A percentile compares a stretch with the other conserved stretches of the same genome.
Evolutionary conservation across 805 yeast species (phyloP).

Genomic region (Saccharomycopsis sp.): DNA sequence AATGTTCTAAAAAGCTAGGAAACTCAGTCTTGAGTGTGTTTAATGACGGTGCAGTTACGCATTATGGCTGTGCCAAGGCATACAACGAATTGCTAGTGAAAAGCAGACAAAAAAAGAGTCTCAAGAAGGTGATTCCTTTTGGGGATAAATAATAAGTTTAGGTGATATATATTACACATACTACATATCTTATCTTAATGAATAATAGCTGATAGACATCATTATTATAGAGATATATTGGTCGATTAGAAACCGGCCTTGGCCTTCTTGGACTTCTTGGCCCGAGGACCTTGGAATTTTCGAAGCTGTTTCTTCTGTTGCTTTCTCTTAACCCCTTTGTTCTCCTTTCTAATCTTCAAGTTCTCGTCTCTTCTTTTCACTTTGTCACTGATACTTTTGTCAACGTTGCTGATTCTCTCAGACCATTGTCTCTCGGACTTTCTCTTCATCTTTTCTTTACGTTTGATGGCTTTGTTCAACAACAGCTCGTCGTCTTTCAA

Average conservation of each 20-base stretch:
- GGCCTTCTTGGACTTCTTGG: conserved; percentile 18
- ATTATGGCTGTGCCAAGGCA: conserved; percentile 31
- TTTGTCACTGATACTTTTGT: conserved; percentile 65
- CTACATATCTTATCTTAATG: too few species aligned
- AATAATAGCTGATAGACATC: too few species aligned
- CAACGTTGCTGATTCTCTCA: conserved; percentile 78
- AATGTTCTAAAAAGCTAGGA: conserved; percentile 34
- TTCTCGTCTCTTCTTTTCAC: conserved; percentile 90
- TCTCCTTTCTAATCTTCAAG: conserved; percentile 74
- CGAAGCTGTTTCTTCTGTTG: conserved; percentile 62
- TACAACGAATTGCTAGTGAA: background rate
- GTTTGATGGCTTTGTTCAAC: conserved; percentile 76
- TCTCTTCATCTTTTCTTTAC: conserved; percentile 75
- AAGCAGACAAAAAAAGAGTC: background rate
- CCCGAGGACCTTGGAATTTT: conserved; percentile 35
- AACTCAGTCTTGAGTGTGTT: conserved; percentile 32
- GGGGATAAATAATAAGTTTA: conserved; percentile 11
- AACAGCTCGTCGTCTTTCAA: conserved; percentile 85
- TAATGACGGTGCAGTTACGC: conserved; percentile 29
- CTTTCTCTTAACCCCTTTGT: conserved; percentile 74
- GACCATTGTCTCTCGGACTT: conserved; percentile 89
- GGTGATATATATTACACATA: too few species aligned
- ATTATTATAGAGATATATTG: too few species aligned
- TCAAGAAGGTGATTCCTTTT: conserved; percentile 4
- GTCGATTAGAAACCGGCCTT: conserved; percentile 21